Base-by-base conservation (phyloP, 257 asterid species). In the Jaltomata sinuosa region DNA sequence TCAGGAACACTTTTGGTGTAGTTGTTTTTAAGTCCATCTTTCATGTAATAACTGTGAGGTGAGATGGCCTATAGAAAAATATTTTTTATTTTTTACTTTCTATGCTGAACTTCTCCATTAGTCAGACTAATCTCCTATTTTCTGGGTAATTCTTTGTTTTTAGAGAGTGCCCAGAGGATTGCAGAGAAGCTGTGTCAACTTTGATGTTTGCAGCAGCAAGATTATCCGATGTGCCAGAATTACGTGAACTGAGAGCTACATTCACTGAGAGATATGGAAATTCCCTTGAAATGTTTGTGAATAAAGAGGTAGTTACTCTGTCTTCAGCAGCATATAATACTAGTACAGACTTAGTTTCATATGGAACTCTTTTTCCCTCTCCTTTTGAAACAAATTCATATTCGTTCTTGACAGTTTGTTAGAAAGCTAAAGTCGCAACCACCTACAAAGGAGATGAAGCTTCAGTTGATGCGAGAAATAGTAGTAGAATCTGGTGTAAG, bases 201-300 rank as follows among this genome's bases (percentile, higher is more conserved):
- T 85, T 96, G 90, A 87, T 90, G 93, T 92, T 89, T 90, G 98
- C 98, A 36, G 98, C 99, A 7, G 98, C 99, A 31, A 89, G 99
- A 87, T 87, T 96, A 27, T 95, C 97, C 18, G 97, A 96, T 87
- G 88, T 96, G 55, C 98, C 98, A 4, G 99, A 96, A 87, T 86
- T 96, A 77, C 90, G 98, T 2, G 93, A 93, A 50, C 93, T 96
- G 62, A 91, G 99, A 91, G 83, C 86, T 40, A 7, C 87, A 71
- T 94, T 96, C 61, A 87, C 93, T 0, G 93, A 88, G 65, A 91
- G 90, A 92, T 96, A 91, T n/a, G 97, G 92, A 49, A 93, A 83
- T 18, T 85, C 95, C 55, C 59, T 93, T 1, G 98, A 92, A 45
- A 80, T 2, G 62, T 88, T 50, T 79, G 89, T 89, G 85, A 92